phyloP scores from a whole-genome alignment of 108 stramenopile genomes.

The Aurantiochytrium sp. region DNA sequence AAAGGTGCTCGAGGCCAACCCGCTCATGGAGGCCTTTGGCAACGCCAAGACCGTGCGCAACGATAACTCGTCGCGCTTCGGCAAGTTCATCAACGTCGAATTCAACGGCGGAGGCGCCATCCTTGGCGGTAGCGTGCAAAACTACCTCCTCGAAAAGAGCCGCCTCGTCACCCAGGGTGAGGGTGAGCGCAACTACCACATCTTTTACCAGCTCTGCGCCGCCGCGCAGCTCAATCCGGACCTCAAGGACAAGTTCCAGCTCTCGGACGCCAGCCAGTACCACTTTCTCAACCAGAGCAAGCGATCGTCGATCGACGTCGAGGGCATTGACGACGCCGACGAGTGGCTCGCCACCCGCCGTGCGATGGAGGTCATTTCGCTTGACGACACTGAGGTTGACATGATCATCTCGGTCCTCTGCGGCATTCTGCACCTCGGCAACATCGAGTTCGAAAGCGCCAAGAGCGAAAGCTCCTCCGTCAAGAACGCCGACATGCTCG shows the following conservation, averaged over 20 bases:
- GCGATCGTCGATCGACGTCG: neutral
- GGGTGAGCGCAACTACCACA: conserved; percentile 44
- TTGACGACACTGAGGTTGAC: neutral
- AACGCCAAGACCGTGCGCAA: conserved; percentile 46
- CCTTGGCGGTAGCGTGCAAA: conserved; percentile 33
- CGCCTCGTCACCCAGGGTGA: conserved; percentile 34
- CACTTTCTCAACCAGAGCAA: neutral
- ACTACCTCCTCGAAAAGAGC: conserved; percentile 41
- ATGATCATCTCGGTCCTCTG: conserved; percentile 65
- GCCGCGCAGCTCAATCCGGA: neutral
- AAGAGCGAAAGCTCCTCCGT: conserved; percentile 61
- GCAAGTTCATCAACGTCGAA: conserved; percentile 45
- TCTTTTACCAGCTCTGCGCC: conserved; percentile 42
- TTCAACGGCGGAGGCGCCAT: conserved; percentile 42
- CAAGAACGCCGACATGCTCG: conserved; percentile 61
- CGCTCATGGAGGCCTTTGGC: conserved; percentile 41
- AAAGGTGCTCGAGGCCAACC: conserved; percentile 40
- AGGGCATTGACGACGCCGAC: neutral
- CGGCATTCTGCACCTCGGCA: conserved; percentile 73
- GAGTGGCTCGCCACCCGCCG: neutral
- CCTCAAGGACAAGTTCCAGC: neutral
- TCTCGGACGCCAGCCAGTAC: conserved; percentile 23
- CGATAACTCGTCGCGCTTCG: conserved; percentile 43
- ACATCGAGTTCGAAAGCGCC: conserved; percentile 69
- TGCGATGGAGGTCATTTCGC: neutral